Base-by-base conservation (phyloP, 768 basidiomycete genomes). In the Agrocybe praecox region DNA sequence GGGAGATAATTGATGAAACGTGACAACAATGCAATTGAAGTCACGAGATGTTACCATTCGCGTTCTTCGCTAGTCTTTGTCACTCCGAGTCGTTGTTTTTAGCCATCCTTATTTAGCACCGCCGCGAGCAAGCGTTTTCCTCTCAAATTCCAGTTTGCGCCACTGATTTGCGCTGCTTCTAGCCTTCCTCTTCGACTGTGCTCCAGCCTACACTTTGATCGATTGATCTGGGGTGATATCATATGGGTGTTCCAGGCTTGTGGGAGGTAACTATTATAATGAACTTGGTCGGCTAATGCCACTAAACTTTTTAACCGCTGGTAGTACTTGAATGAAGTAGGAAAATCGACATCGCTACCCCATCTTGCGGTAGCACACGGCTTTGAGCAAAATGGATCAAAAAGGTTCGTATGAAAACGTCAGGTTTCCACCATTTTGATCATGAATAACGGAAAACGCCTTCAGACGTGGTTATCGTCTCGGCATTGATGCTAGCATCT, bases 401-500 rank as follows among this genome's bases (percentile, higher is more conserved):
- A 80, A 81, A 46, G 80, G 81, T 46, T 68, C 76, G 57, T 66
- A 9, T 29, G n/a, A n/a, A 29, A 29, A 73, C 19, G 76, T 10
- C n/a, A 33, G 6, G 8, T 40, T 17, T 12, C 26, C 18, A 5
- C 10, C 23, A 15, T 14, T 24, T 24, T 48, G 43, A 34, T 14
- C 14, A 17, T 48, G 19, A 46, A 36, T 10, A 22, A 19, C 8
- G 14, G 75, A 84, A 32, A 29, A 29, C 9, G 53, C 19, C 8
- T 43, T 11, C 52, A 70, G 63, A 82, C 85, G 17, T 78, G 86
- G 46, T 72, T 88, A 66, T 56, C 79, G 85, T 40, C 74, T 90
- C 53, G 89, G 88, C 8, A 83, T 90, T 42, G 89, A 90, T 59
- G 88, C 86, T 15, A 83, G 82, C 34, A 86, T 88, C 48, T 87